A percentile compares a stretch with the other conserved stretches of the same genome.
phyloP scores from a whole-genome alignment of 1,284 basidiomycete genomes.

The Vanrija humicola region DNA sequence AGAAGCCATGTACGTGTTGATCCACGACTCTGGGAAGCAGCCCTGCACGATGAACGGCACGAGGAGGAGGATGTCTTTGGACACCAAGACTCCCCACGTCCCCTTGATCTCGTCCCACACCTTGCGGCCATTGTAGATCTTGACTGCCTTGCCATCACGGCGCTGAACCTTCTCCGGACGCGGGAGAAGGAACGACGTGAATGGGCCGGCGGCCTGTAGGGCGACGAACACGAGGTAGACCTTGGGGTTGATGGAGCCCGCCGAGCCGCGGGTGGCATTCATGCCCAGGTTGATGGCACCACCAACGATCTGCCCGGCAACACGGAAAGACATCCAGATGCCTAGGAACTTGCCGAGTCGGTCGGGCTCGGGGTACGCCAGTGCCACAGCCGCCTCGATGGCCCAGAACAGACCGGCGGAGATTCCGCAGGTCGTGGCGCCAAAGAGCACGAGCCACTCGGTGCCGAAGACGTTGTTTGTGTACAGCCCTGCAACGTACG shows the following conservation, averaged over 20 bases:
- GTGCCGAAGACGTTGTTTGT: constrained; percentile 25
- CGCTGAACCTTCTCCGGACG: constrained; percentile 5
- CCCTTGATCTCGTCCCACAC: not conserved
- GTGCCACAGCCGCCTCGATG: constrained; percentile 22
- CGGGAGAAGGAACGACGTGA: constrained; percentile 5
- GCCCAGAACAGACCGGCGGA: constrained; percentile 41
- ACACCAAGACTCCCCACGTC: not conserved
- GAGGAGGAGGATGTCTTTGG: constrained; percentile 2
- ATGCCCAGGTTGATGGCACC: constrained; percentile 40
- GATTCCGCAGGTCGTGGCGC: constrained; percentile 30
- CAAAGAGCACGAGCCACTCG: constrained; percentile 33
- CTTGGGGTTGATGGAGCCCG: constrained; percentile 5
- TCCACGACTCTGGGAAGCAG: constrained; percentile 7
- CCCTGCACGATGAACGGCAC: constrained; percentile 5
- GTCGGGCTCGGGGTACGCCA: constrained; percentile 30
- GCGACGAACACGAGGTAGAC: constrained; percentile 34
- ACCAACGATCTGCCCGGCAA: constrained; percentile 33
- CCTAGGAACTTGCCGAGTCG: constrained; percentile 34
- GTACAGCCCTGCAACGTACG: constrained; percentile 39
- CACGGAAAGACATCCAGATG: constrained; percentile 34
- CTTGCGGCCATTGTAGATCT: constrained; percentile 1
- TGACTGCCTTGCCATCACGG: not conserved
- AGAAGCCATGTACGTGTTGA: constrained; percentile 5
- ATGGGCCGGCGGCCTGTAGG: constrained; percentile 29
- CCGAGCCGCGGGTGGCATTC: constrained; percentile 21